Evolutionary conservation across 1,284 basidiomycete species (phyloP).

Genomic region (Mrakiaceae sp.): DNA sequence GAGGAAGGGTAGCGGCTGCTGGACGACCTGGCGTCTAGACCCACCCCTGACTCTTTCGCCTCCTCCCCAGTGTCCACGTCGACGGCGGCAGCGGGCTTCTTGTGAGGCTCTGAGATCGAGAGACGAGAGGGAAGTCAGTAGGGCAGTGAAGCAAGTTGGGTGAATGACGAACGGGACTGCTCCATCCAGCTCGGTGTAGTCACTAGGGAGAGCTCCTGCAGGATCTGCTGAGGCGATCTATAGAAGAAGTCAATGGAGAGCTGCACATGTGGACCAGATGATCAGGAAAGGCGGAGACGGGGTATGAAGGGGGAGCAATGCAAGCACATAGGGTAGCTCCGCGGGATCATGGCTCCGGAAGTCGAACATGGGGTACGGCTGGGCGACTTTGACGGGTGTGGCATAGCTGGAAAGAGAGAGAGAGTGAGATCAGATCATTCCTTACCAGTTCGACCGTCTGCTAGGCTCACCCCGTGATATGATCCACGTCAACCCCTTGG

Average conservation of each 20-base stretch:
- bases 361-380: not conserved
- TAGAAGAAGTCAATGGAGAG: slow-evolving; percentile 1
- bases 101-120: too few relatives aligned
- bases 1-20: too few relatives aligned
- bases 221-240: not conserved
- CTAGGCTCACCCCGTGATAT: not conserved
- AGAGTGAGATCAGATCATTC: not conserved
- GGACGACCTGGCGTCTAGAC: too few relatives aligned
- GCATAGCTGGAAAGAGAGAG: not conserved
- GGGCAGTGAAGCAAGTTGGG: too few relatives aligned
- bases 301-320: not conserved
- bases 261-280: not conserved
- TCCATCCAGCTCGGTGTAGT: too few relatives aligned
- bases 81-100: too few relatives aligned
- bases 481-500: not conserved
- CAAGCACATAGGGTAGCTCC: not conserved
- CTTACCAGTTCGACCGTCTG: too few relatives aligned
- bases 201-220: too few relatives aligned
- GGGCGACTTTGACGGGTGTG: not conserved
- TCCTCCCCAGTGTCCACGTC: too few relatives aligned
- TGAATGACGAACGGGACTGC: too few relatives aligned
- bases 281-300: not conserved
- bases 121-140: too few relatives aligned
- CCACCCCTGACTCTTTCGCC: too few relatives aligned
- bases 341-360: not conserved